Conservation (phyloP, 371 early-diverging fungal species). For the Lichtheimia ornata region DNA sequence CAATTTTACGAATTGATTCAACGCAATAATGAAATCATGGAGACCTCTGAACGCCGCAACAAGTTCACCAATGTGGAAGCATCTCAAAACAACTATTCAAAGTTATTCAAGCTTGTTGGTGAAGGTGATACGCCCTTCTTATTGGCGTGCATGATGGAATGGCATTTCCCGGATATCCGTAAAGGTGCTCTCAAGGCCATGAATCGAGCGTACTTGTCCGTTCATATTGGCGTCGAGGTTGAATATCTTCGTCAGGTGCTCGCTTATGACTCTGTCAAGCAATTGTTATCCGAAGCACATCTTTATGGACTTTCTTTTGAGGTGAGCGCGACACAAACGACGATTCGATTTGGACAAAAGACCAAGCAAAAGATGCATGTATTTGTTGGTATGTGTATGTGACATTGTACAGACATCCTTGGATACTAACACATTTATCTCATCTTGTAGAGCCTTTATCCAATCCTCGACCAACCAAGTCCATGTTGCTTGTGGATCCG, state of each 20-base stretch:
- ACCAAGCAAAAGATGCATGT: constrained; percentile 20
- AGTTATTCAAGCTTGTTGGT: constrained; percentile 69
- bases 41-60: constrained; percentile 40
- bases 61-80: constrained; percentile 57
- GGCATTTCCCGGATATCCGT: constrained; percentile 73
- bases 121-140: constrained; percentile 64
- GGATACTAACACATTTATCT: too few relatives aligned
- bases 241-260: constrained; percentile 31
- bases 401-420: not conserved
- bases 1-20: constrained; percentile 65
- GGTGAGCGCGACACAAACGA: constrained; percentile 17
- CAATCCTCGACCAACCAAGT: constrained; percentile 28
- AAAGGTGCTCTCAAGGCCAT: constrained; percentile 76
- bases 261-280: constrained; percentile 33
- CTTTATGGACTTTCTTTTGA: constrained; percentile 37
- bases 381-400: constrained; percentile 31
- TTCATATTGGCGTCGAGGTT: constrained; percentile 43
- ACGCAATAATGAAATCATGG: constrained; percentile 55
- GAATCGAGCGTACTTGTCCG: constrained; percentile 59
- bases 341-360: constrained; percentile 34
- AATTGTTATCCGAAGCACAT: constrained; percentile 29
- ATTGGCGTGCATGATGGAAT: constrained; percentile 76
- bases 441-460: constrained; percentile 39
- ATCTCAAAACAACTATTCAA: constrained; percentile 61
- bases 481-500: constrained; percentile 34